Conservation (phyloP, 148 eudicot genomes). For the Camellia japonica region DNA sequence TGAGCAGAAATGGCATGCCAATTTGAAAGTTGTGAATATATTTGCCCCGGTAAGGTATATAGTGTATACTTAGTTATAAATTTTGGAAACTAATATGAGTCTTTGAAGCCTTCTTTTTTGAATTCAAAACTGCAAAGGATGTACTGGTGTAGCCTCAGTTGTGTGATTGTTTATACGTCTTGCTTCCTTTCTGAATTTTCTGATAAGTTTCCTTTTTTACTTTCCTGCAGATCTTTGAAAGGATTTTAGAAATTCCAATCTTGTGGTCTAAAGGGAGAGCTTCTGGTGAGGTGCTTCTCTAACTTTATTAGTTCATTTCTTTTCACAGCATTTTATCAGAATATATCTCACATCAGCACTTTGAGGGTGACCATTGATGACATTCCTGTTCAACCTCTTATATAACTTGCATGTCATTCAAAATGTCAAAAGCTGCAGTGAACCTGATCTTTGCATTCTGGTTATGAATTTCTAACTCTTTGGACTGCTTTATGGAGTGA, state of each 20-base stretch:
- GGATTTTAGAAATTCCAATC: slow-evolving; percentile 92
- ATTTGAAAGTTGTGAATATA: slow-evolving; percentile 70
- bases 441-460: not conserved
- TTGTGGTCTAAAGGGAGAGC: slow-evolving; percentile 94
- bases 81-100: not conserved
- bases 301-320: slow-evolving; percentile 16
- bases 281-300: slow-evolving; percentile 96
- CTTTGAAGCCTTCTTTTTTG: not conserved
- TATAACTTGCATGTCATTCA: not conserved
- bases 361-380: not conserved
- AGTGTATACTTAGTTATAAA: not conserved
- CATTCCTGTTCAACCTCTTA: not conserved
- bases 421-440: not conserved
- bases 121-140: slow-evolving; percentile 7
- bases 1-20: slow-evolving; percentile 98
- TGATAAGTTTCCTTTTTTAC: slow-evolving; percentile 2
- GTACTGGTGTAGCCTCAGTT: slow-evolving; percentile 10
- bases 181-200: not conserved
- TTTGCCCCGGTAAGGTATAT: slow-evolving; percentile 92
- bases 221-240: slow-evolving; percentile 81
- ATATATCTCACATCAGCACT: not conserved
- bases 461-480: not conserved
- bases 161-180: slow-evolving; percentile 18
- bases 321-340: not conserved
- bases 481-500: not conserved